Conservation (phyloP, 352 stramenopile genomes). For the Aphanomyces invadans region DNA sequence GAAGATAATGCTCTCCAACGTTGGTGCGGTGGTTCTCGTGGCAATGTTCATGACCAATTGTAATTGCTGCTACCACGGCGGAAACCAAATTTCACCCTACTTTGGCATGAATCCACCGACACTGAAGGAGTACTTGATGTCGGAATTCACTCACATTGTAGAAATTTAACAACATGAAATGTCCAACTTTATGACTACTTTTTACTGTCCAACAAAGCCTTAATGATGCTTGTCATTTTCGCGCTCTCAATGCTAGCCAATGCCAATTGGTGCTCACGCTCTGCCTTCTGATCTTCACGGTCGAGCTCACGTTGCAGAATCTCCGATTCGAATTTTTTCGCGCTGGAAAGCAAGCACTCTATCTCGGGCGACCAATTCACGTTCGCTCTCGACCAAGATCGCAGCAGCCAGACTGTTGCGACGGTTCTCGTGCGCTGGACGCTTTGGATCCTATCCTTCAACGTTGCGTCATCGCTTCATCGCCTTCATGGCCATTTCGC, state of each 20-base stretch:
- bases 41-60: neutral
- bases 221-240: neutral
- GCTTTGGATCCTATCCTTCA: neutral
- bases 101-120: neutral
- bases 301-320: neutral
- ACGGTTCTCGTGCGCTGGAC: neutral
- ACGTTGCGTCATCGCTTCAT: neutral
- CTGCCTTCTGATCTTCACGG: neutral
- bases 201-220: neutral
- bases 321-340: neutral
- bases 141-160: neutral
- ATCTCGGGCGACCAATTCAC: neutral
- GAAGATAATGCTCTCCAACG: neutral
- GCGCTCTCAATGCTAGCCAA: neutral
- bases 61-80: neutral
- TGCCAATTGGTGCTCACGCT: neutral
- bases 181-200: neutral
- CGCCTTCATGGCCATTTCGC: slow-evolving; percentile 1
- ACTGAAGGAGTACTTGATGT: neutral
- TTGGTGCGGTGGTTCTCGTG: neutral
- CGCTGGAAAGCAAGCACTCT: neutral
- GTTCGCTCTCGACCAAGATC: neutral
- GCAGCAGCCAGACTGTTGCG: neutral
- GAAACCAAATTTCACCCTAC: neutral
- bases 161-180: neutral